Evolutionary conservation across 2,329 filamentous ascomycete genomes (phyloP), one percentile per base, ranked within the genome.

Genomic region (Diaporthe ampelina): DNA sequence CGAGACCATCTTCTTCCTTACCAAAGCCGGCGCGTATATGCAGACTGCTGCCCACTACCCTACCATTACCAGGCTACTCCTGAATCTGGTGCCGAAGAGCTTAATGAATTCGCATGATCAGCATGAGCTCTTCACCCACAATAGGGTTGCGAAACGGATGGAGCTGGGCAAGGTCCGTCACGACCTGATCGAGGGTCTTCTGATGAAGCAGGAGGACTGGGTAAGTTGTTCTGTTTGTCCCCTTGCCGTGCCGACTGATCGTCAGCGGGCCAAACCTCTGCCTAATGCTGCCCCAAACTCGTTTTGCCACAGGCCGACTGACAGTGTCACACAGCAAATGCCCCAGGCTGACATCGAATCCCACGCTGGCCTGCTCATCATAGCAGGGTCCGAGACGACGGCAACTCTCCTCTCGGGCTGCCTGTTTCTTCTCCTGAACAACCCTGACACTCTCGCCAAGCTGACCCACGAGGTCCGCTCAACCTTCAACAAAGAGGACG

Each of bases 401-500:
- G 72, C 76, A 24, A 76, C 72, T 3, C 37, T 75, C 11, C 50
- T 77, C 21, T 76, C 74, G 0, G 76, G 68, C 45, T 45, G 70
- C 68, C 57, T 54, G 50, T 77, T 70, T 67, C 50, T 76, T 57
- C 75, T 79, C 4, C 61, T 77, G 8, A 72, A 52, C 8, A 79
- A 82, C 45, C 80, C 80, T 2, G 50, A 78, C 0, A 71, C 72
- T 13, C 73, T 81, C 19, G 52, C 77, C 15, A 82, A 76, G 29
- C 40, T 85, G 37, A 77, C 77, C 13, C 17, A 78, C 1, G 84
- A 86, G 77, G 78, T 86, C 6, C 80, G 83, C 7, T 74, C 77
- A 0, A 50, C 78, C 4, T 85, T 85, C 70, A 71, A 74, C 6
- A 76, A 35, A 0, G 78, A 81, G 45, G 77, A 80, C 0, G 81